These are phyloP conservation scores for Asterophora lycoperdoides DNA, from an alignment of 768 basidiomycete genomes.

Conservation along the genomic window DNA sequence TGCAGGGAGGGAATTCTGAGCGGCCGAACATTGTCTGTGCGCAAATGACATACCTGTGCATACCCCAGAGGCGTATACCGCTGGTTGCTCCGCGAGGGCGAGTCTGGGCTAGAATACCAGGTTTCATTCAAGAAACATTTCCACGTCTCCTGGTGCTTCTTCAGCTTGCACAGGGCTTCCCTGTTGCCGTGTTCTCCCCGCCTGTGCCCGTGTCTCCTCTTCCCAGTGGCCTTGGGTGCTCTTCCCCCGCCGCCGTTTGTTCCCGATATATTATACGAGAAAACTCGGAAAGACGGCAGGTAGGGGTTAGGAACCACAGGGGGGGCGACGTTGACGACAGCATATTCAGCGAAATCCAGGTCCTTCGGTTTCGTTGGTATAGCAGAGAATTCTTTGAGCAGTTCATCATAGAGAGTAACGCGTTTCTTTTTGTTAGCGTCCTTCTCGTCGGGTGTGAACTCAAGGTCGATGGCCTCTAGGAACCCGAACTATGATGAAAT, in stretches of 20 bases:
- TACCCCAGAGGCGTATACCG: constrained; percentile 77
- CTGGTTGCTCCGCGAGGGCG: constrained; percentile 69
- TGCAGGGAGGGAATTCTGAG: constrained; percentile 27
- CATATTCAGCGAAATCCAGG: constrained; percentile 60
- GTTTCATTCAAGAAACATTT: constrained; percentile 56
- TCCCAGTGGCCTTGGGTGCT: constrained; percentile 22
- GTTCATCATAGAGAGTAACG: constrained; percentile 47
- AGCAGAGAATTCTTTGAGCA: constrained; percentile 61
- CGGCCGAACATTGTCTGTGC: constrained; percentile 10
- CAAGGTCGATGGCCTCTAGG: constrained; percentile 50
- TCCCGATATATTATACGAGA: constrained; percentile 71
- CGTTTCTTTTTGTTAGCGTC: constrained; percentile 14
- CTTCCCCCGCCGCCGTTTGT: constrained; percentile 13
- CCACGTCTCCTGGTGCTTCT: constrained; percentile 55
- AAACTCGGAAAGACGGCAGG: constrained; percentile 75
- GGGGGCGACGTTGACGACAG: constrained; percentile 75
- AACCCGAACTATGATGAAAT: constrained; percentile 45
- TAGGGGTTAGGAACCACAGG: constrained; percentile 87
- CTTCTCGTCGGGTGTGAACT: constrained; percentile 29
- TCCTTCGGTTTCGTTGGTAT: constrained; percentile 51
- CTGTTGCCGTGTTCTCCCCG: constrained; percentile 45
- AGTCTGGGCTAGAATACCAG: constrained; percentile 57
- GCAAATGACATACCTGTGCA: constrained; percentile 61
- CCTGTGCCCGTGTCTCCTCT: constrained; percentile 45
- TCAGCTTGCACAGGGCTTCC: constrained; percentile 42